These are phyloP conservation scores for Passiflora organensis DNA, from an alignment of 345 rosid genomes.

Conservation along the genomic window DNA sequence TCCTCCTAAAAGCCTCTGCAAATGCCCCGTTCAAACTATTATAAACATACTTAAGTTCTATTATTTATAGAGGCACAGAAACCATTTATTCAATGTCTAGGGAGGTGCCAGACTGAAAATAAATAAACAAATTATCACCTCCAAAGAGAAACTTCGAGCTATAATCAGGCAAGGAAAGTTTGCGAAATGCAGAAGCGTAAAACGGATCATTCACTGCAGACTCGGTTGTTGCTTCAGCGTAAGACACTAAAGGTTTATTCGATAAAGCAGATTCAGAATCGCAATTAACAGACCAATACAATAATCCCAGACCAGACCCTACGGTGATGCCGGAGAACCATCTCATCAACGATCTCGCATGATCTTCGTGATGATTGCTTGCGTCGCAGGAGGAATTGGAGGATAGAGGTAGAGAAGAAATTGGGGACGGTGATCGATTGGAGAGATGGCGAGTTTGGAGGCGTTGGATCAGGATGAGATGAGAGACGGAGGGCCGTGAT, in stretches of 20 bases:
- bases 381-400: slow-evolving; percentile 15
- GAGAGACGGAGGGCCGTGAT: slow-evolving; percentile 38
- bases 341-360: slow-evolving; percentile 23
- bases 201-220: slow-evolving; percentile 22
- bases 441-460: slow-evolving; percentile 40
- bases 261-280: slow-evolving; percentile 28
- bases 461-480: slow-evolving; percentile 35
- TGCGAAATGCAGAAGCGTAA: slow-evolving; percentile 31
- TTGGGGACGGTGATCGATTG: slow-evolving; percentile 19
- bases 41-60: too few relatives aligned
- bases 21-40: not conserved
- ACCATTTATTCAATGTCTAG: not conserved
- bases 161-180: slow-evolving; percentile 56
- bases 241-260: slow-evolving; percentile 30
- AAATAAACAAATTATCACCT: slow-evolving; percentile 29
- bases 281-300: slow-evolving; percentile 38
- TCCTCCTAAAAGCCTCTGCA: slow-evolving; percentile 76
- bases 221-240: slow-evolving; percentile 36
- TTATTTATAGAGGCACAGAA: too few relatives aligned
- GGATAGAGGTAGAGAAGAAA: slow-evolving; percentile 25
- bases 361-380: slow-evolving; percentile 7
- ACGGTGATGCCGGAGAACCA: slow-evolving; percentile 50
- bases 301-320: slow-evolving; percentile 59
- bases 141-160: slow-evolving; percentile 55
- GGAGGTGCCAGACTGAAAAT: not conserved